Evolutionary conservation across 345 rosid species (phyloP).

Genomic region (Anacardium occidentale): DNA sequence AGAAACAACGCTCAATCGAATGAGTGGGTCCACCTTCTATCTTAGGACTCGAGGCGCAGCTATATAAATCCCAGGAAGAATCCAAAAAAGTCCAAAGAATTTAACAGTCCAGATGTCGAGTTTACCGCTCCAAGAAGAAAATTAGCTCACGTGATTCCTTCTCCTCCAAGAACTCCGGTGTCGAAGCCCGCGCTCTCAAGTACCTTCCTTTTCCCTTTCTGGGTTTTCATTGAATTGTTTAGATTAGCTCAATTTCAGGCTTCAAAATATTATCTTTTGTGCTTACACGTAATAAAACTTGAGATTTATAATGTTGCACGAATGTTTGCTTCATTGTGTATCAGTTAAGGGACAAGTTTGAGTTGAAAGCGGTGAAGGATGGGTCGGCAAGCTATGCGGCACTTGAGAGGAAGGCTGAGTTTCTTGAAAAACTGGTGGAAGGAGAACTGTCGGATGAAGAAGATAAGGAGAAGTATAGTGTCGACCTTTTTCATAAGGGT

Average conservation of each 20-base stretch:
- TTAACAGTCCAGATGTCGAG: constrained; percentile 50
- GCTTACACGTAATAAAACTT: too few species aligned
- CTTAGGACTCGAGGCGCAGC: constrained; percentile 86
- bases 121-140: constrained; percentile 75
- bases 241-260: neutral
- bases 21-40: constrained; percentile 90
- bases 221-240: neutral
- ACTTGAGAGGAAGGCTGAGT: constrained; percentile 79
- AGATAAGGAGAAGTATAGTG: constrained; percentile 83
- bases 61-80: constrained; percentile 83
- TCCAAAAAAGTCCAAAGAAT: constrained; percentile 60
- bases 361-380: constrained; percentile 76
- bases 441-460: constrained; percentile 92
- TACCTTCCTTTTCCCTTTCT: constrained; percentile 21
- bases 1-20: constrained; percentile 80
- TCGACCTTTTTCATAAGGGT: constrained; percentile 82
- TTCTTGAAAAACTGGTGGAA: constrained; percentile 72
- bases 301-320: too few species aligned
- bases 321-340: constrained; percentile 12
- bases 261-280: neutral
- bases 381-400: constrained; percentile 85
- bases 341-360: constrained; percentile 74
- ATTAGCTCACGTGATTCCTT: constrained; percentile 48
- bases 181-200: constrained; percentile 73
- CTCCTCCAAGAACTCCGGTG: constrained; percentile 76